Evolutionary conservation across 345 rosid genomes (phyloP), one percentile per base, ranked within the genome.

Genomic region (Odontarrhena argentea): DNA sequence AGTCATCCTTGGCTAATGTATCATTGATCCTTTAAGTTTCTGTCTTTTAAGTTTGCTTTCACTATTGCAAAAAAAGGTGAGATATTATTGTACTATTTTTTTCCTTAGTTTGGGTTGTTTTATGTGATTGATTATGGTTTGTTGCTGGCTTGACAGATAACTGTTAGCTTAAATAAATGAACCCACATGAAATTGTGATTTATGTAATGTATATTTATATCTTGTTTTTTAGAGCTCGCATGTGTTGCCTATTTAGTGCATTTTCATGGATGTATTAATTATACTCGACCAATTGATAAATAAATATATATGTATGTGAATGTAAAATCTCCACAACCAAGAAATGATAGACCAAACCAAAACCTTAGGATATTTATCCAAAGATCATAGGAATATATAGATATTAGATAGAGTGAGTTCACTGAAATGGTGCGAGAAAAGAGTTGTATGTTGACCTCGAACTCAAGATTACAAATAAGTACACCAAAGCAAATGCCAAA

Each of bases 1-100:
- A 84, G 87, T 86, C 96, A 86, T 88, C 96, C 89, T 86, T 88
- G 96, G 96, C 95, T 82, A 63, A 28, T 32, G 7, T 35, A 22
- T 49, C 41, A 36, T 12, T 61, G 61, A 44, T 62, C 47, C 14
- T 3, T 25, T 2, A 14, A 34, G 59, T 63, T 70, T 37, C 28
- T 54, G 25, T 45, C 22, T 44, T 56, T 1, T 3, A 35, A 34
- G 44, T 51, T 13, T 60, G 38, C 32, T 60, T 41, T 52, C 60
- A 8, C 35, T 49, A 30, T 40, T 70, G 14, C 62, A 52, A 35
- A 42, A 53, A 7, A 55, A 34, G 14, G 52, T 60, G 61, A 52
- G 42, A 13, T 43, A 38, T 52, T 69, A 18, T 34, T 32, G 38
- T 22, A 34, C 58, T 46, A 49, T 43, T 58, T 7, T 40, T 34